These are phyloP conservation scores for Starmera caribaea DNA, from an alignment of 805 yeast species.

Conservation along the genomic window DNA sequence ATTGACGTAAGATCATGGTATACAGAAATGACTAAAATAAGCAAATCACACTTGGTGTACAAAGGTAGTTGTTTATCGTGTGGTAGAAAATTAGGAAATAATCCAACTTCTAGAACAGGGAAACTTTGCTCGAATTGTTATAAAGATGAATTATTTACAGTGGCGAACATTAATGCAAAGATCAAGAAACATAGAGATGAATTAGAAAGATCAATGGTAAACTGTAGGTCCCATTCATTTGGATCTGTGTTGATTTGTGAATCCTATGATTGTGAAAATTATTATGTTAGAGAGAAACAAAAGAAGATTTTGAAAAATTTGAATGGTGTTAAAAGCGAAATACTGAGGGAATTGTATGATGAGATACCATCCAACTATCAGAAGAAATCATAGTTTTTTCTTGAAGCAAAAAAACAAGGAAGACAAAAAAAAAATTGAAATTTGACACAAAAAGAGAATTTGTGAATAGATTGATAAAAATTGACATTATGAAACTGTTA, in stretches of 20 bases:
- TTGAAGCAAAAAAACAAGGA: no score
- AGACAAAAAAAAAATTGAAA: no score
- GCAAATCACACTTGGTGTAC: constrained; percentile 16
- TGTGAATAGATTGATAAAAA: not conserved
- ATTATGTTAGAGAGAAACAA: constrained; percentile 41
- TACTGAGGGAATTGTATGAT: constrained; percentile 2
- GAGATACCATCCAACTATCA: no score
- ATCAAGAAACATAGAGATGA: constrained; percentile 18
- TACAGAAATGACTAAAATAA: constrained; percentile 47
- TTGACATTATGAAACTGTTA: constrained; percentile 2
- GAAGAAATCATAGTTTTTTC: no score
- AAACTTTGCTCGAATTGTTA: constrained; percentile 27
- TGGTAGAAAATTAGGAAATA: constrained; percentile 3
- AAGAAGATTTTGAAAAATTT: constrained; percentile 18
- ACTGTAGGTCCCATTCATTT: constrained; percentile 30
- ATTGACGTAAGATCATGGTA: constrained; percentile 77
- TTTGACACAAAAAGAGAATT: not conserved
- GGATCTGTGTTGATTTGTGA: constrained; percentile 32
- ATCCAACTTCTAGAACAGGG: constrained; percentile 1
- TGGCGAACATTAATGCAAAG: constrained; percentile 21
- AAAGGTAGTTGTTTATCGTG: constrained; percentile 19
- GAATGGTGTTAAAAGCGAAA: constrained; percentile 4
- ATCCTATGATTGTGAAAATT: constrained; percentile 59
- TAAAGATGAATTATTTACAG: constrained; percentile 25
- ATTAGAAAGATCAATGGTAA: constrained; percentile 16